Conservation (phyloP, 331 rosid genomes). For the Quercus phellos region DNA sequence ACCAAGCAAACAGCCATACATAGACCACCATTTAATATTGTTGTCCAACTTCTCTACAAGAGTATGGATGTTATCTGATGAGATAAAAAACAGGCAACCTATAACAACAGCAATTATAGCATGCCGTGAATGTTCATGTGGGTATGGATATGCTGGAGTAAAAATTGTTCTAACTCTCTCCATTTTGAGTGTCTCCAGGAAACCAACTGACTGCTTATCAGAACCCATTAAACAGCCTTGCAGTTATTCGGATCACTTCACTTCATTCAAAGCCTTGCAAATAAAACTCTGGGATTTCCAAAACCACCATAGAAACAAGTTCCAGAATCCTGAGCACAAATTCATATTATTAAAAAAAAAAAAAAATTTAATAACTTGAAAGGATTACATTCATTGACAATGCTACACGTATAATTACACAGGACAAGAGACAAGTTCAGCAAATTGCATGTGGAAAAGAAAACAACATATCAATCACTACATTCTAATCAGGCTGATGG, state of each 20-base stretch:
- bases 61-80: conserved; percentile 89
- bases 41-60: conserved; percentile 91
- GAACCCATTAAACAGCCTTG: conserved; percentile 44
- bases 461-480: conserved; percentile 7
- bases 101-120: conserved; percentile 93
- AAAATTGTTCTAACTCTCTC: conserved; percentile 88
- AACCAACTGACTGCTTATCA: conserved; percentile 44
- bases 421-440: neutral
- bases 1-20: conserved; percentile 80
- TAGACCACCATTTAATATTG: conserved; percentile 96
- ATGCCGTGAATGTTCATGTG: conserved; percentile 96
- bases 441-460: conserved; percentile 6
- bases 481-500: neutral
- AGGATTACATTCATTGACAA: neutral
- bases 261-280: conserved; percentile 18
- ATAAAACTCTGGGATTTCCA: conserved; percentile 21
- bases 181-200: conserved; percentile 77
- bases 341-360: conserved; percentile 4
- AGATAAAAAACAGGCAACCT: conserved; percentile 92
- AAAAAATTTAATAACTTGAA: neutral
- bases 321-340: conserved; percentile 36
- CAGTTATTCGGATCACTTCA: conserved; percentile 11
- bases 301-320: conserved; percentile 28
- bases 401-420: conserved; percentile 3
- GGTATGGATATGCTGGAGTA: conserved; percentile 81